phyloP scores from a whole-genome alignment of 139 green algal species.

The Ulvella scutata region DNA sequence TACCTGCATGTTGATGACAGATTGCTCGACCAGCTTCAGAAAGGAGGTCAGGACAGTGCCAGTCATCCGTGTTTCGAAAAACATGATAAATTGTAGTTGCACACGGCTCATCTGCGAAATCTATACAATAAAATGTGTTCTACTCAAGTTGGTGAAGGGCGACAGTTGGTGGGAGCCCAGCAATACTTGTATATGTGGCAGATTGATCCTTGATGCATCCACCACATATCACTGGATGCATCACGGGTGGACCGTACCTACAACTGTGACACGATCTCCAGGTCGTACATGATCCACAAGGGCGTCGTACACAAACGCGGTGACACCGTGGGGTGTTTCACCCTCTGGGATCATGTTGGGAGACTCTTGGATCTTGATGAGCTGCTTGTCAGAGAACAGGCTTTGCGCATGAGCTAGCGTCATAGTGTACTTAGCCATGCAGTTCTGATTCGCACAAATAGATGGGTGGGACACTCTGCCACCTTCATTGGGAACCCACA shows the following conservation, averaged over 20 bases:
- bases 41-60: background rate
- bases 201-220: no score
- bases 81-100: no score
- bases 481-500: constrained; percentile 22
- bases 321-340: constrained; percentile 89
- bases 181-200: no score
- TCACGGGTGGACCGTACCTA: background rate
- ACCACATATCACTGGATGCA: no score
- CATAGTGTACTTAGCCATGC: constrained; percentile 34
- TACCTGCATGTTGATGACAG: constrained; percentile 26
- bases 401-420: constrained; percentile 70
- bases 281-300: constrained; percentile 55
- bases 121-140: no score
- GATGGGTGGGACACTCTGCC: constrained; percentile 68
- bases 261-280: constrained; percentile 48
- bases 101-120: no score
- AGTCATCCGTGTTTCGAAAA: background rate
- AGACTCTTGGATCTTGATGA: constrained; percentile 68
- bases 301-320: constrained; percentile 65
- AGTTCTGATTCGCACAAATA: constrained; percentile 38
- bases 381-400: constrained; percentile 82
- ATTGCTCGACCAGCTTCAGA: no score
- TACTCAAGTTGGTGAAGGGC: no score
- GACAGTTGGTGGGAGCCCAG: no score
- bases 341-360: constrained; percentile 91